phyloP scores from a whole-genome alignment of 1,284 basidiomycete species.

The Paramarasmius palmivorus region DNA sequence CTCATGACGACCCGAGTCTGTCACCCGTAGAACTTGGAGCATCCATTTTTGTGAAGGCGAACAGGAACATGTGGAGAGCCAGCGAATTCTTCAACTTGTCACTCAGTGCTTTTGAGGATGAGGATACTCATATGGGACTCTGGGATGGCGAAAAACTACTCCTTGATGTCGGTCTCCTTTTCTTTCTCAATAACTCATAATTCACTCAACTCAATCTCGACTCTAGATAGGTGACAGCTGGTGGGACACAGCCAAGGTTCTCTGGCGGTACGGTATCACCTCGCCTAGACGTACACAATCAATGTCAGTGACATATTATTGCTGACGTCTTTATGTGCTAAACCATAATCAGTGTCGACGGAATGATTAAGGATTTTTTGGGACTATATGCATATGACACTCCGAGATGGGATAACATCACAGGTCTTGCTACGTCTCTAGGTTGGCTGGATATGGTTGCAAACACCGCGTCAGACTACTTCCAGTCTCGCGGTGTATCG shows the following conservation, averaged over 20 bases:
- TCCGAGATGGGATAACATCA: conserved; percentile 67
- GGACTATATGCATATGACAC: conserved; percentile 60
- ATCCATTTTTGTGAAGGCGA: conserved; percentile 83
- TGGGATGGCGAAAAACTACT: conserved; percentile 85
- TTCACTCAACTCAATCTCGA: not conserved
- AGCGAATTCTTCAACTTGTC: conserved; percentile 79
- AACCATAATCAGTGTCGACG: conserved; percentile 48
- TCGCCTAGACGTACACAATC: conserved; percentile 62
- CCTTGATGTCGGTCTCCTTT: conserved; percentile 50
- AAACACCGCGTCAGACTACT: conserved; percentile 61
- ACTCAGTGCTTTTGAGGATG: conserved; percentile 51
- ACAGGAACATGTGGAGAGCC: conserved; percentile 84
- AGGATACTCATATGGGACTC: conserved; percentile 58
- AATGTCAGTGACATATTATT: conserved; percentile 43
- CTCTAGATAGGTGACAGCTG: conserved; percentile 45
- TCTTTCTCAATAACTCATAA: conserved; percentile 24
- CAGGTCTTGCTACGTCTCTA: conserved; percentile 53
- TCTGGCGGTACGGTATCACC: conserved; percentile 82
- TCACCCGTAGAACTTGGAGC: conserved; percentile 83
- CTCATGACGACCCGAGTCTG: conserved; percentile 66
- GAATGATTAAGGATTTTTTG: conserved; percentile 56
- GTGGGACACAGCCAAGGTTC: conserved; percentile 72
- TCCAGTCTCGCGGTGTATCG: conserved; percentile 56
- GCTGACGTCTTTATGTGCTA: conserved; percentile 4
- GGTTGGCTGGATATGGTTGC: conserved; percentile 55